Percentiles rank a stretch among this genome's conserved stretches.
Evolutionary conservation across 2,329 filamentous ascomycete genomes (phyloP).

Genomic region (Beauveria sp.): DNA sequence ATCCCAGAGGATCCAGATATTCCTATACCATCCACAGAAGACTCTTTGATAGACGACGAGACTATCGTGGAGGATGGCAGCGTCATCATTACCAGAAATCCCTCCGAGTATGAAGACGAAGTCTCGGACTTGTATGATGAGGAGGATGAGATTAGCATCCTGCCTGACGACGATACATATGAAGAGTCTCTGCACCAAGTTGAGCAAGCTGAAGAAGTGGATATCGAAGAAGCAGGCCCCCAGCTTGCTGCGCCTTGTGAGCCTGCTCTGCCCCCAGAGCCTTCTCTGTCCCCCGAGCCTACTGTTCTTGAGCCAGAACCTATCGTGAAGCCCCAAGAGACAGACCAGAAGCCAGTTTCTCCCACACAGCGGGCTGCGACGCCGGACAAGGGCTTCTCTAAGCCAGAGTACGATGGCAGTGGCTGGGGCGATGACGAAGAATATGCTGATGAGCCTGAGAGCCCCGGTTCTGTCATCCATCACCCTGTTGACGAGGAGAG

Average conservation of each 20-base stretch:
- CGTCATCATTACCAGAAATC: constrained; percentile 60
- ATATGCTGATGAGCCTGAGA: constrained; percentile 56
- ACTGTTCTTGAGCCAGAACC: not conserved
- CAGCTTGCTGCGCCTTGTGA: not conserved
- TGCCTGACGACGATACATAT: constrained; percentile 44
- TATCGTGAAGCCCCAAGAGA: not conserved
- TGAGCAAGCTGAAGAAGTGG: constrained; percentile 20
- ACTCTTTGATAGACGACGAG: constrained; percentile 50
- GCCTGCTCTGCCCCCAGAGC: not conserved
- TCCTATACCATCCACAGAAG: constrained; percentile 81
- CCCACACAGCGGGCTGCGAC: constrained; percentile 35
- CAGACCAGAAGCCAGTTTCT: constrained; percentile 13
- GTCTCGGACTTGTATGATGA: constrained; percentile 58
- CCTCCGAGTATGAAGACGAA: constrained; percentile 54
- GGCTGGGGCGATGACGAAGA: constrained; percentile 51
- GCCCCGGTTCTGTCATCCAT: constrained; percentile 85
- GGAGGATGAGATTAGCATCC: constrained; percentile 45
- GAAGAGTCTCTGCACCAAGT: not conserved
- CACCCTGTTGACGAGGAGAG: constrained; percentile 48
- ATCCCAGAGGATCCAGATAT: constrained; percentile 74
- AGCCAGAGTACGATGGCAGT: constrained; percentile 56
- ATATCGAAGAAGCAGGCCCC: constrained; percentile 25
- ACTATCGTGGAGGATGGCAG: constrained; percentile 48
- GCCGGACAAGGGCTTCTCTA: constrained; percentile 44
- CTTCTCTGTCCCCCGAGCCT: not conserved